phyloP scores from a whole-genome alignment of 805 yeast species.

The Metschnikowia colocasiae region DNA sequence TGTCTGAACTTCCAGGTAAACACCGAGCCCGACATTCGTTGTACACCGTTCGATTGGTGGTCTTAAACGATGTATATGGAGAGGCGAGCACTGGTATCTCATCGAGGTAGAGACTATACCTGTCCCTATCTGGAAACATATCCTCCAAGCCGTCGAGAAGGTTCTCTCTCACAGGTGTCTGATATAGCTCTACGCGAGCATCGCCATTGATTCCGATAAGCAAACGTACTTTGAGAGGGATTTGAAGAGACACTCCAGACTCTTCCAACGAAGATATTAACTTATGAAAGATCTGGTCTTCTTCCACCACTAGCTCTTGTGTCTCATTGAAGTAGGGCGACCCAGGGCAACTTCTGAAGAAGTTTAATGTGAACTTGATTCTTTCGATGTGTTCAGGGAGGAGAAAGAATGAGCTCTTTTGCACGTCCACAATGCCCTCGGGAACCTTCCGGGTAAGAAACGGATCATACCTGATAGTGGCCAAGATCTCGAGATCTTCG shows the following conservation, averaged over 20 bases:
- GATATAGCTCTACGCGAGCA: slow-evolving; percentile 32
- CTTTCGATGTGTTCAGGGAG: slow-evolving; percentile 63
- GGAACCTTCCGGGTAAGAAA: slow-evolving; percentile 32
- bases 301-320: slow-evolving; percentile 19
- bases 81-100: slow-evolving; percentile 49
- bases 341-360: slow-evolving; percentile 35
- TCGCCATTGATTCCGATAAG: slow-evolving; percentile 29
- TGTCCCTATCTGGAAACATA: slow-evolving; percentile 14
- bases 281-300: slow-evolving; percentile 36
- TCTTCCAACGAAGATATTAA: slow-evolving; percentile 26
- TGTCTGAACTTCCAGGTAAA: slow-evolving; percentile 37
- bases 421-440: slow-evolving; percentile 22
- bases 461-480: slow-evolving; percentile 79
- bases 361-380: slow-evolving; percentile 48
- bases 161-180: slow-evolving; percentile 23
- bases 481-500: slow-evolving; percentile 46
- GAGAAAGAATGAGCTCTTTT: slow-evolving; percentile 49
- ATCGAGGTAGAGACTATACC: slow-evolving; percentile 66
- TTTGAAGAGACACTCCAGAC: slow-evolving; percentile 20
- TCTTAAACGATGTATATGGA: slow-evolving; percentile 83
- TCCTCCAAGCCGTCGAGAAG: slow-evolving; percentile 29
- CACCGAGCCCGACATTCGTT: slow-evolving; percentile 54
- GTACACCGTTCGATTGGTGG: slow-evolving; percentile 68
- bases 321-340: neutral
- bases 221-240: slow-evolving; percentile 33